These are phyloP conservation scores for Dendrobium nobile DNA, from an alignment of 106 monocot species.

Conservation along the genomic window DNA sequence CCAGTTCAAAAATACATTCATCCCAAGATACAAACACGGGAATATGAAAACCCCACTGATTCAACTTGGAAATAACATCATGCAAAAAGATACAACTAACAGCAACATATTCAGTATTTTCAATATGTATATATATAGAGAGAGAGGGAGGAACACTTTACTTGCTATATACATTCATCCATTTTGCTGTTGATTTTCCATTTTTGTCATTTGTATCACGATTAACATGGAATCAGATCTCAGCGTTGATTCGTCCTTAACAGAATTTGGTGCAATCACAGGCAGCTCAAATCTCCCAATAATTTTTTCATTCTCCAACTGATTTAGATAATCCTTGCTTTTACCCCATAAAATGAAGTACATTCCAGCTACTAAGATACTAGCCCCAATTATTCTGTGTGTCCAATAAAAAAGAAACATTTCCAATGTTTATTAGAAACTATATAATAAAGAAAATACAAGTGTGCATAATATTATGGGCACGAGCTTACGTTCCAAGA, in stretches of 20 bases:
- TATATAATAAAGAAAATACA: background rate
- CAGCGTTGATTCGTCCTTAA: background rate
- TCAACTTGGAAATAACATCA: too few species aligned
- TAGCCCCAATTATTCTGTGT: background rate
- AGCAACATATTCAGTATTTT: too few species aligned
- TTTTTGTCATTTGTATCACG: background rate
- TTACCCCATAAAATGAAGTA: constrained; percentile 3
- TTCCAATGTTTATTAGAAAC: background rate
- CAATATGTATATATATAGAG: too few species aligned
- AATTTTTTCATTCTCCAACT: background rate
- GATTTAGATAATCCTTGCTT: background rate
- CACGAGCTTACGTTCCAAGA: background rate
- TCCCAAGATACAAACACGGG: too few species aligned
- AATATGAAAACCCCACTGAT: too few species aligned
- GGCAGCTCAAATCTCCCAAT: background rate
- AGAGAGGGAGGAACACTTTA: too few species aligned
- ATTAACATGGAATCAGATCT: background rate
- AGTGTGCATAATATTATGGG: background rate
- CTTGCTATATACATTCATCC: too few species aligned
- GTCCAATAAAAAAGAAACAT: background rate
- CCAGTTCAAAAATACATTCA: too few species aligned
- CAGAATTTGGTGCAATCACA: background rate
- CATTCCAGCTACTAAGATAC: background rate
- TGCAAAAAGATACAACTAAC: too few species aligned
- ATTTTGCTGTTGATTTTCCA: background rate